phyloP scores from a whole-genome alignment of 2,329 filamentous ascomycete genomes.

The Capronia americana region DNA sequence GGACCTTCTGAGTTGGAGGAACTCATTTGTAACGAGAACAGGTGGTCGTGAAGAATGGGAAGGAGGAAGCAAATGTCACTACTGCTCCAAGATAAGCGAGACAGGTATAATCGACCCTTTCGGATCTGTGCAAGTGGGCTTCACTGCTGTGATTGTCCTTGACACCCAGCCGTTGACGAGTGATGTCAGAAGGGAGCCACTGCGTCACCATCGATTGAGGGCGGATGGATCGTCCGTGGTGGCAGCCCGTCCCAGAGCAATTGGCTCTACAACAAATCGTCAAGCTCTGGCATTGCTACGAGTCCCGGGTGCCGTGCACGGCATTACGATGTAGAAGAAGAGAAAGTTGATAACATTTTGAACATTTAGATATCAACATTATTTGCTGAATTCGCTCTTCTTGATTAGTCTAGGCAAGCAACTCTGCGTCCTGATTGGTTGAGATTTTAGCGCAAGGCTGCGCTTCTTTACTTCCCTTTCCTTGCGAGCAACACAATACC shows the following conservation, averaged over 20 bases:
- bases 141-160: not conserved
- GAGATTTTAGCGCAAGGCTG: too few relatives aligned
- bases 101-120: not conserved
- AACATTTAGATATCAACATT: too few relatives aligned
- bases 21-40: constrained; percentile 28
- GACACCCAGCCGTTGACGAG: not conserved
- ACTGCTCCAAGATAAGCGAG: not conserved
- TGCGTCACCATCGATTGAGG: constrained; percentile 7
- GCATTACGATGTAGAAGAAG: too few relatives aligned
- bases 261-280: not conserved
- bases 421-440: too few relatives aligned
- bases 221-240: not conserved
- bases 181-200: constrained; percentile 4
- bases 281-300: not conserved
- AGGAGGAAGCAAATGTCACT: not conserved
- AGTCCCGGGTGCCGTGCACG: too few relatives aligned
- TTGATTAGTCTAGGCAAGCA: too few relatives aligned
- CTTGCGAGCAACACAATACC: too few relatives aligned
- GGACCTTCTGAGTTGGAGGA: constrained; percentile 18
- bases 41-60: not conserved
- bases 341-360: too few relatives aligned
- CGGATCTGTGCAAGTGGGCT: not conserved
- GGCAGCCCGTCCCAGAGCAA: not conserved
- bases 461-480: too few relatives aligned
- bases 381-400: too few relatives aligned